These are phyloP conservation scores for Thymus mandschuricus DNA, from an alignment of 257 asterid genomes.

Conservation along the genomic window DNA sequence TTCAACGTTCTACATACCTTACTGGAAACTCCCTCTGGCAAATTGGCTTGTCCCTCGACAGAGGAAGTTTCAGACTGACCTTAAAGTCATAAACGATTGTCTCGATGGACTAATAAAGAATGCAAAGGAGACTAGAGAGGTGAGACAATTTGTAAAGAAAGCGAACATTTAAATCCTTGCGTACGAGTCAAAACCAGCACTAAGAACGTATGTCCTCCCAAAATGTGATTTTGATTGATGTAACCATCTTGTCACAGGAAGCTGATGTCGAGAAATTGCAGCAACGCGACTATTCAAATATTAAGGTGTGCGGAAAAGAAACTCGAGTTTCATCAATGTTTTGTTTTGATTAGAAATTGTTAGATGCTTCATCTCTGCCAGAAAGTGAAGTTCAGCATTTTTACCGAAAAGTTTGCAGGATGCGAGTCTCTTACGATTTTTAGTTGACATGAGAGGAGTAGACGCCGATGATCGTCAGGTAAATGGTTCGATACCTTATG, in stretches of 20 bases:
- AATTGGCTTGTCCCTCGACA: conserved; percentile 93
- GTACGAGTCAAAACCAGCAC: neutral
- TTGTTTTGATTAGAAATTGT: conserved; percentile 22
- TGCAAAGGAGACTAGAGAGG: conserved; percentile 96
- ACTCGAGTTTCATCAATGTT: conserved; percentile 20
- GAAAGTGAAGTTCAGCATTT: conserved; percentile 43
- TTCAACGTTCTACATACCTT: conserved; percentile 93
- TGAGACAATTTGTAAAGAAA: conserved; percentile 39
- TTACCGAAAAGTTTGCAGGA: conserved; percentile 83
- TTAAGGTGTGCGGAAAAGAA: conserved; percentile 61
- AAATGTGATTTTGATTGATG: neutral
- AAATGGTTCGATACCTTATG: conserved; percentile 32
- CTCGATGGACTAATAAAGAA: conserved; percentile 85
- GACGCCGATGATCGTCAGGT: conserved; percentile 99
- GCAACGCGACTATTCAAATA: conserved; percentile 87
- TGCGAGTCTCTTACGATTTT: conserved; percentile 97
- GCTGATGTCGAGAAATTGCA: conserved; percentile 94
- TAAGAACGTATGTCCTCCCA: neutral
- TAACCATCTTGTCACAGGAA: conserved; percentile 57
- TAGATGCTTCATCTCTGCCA: conserved; percentile 21
- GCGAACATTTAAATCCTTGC: neutral
- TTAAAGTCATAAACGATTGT: conserved; percentile 84
- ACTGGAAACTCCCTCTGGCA: conserved; percentile 92
- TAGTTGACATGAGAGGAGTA: conserved; percentile 97
- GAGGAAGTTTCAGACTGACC: conserved; percentile 84